Conservation (phyloP, 2,329 filamentous ascomycete species). For the Metarhizium album region DNA sequence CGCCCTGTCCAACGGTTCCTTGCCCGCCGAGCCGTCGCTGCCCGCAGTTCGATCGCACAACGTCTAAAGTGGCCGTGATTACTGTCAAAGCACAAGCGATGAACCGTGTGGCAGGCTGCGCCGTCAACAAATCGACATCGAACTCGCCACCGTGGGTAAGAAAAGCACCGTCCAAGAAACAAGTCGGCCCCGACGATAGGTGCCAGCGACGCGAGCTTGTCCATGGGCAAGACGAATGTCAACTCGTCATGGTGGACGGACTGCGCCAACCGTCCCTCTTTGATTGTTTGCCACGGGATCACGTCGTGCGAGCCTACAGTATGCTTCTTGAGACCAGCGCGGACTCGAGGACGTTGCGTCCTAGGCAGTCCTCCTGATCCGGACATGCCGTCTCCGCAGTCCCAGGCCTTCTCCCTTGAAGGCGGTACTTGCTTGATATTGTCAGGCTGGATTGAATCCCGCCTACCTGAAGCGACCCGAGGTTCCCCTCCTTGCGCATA, state of each 20-base stretch:
- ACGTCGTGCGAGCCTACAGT: no score
- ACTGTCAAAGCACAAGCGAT: slow-evolving; percentile 2
- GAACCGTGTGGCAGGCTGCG: slow-evolving; percentile 2
- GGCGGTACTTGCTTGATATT: no score
- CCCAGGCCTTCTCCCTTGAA: no score
- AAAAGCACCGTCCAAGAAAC: slow-evolving; percentile 21
- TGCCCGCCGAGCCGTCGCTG: slow-evolving; percentile 77
- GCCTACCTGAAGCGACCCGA: no score
- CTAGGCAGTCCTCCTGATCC: not conserved
- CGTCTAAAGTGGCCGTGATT: slow-evolving; percentile 40
- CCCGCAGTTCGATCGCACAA: slow-evolving; percentile 81
- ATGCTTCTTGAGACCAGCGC: no score
- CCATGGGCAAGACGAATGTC: slow-evolving; percentile 1
- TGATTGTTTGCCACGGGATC: no score
- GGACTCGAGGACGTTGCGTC: no score
- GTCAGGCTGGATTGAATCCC: no score
- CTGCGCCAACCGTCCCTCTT: slow-evolving; percentile 4
- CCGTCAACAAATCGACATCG: not conserved
- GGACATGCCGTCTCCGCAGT: not conserved
- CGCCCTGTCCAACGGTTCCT: slow-evolving; percentile 73
- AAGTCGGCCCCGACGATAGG: slow-evolving; percentile 33
- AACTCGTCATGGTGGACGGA: slow-evolving; percentile 1
- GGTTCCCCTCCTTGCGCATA: no score
- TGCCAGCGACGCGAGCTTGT: not conserved
- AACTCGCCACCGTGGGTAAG: not conserved